Evolutionary conservation across 176 grass and related monocot species (phyloP), one percentile per base, ranked within the genome.

Genomic region (Triticum turgidum): DNA sequence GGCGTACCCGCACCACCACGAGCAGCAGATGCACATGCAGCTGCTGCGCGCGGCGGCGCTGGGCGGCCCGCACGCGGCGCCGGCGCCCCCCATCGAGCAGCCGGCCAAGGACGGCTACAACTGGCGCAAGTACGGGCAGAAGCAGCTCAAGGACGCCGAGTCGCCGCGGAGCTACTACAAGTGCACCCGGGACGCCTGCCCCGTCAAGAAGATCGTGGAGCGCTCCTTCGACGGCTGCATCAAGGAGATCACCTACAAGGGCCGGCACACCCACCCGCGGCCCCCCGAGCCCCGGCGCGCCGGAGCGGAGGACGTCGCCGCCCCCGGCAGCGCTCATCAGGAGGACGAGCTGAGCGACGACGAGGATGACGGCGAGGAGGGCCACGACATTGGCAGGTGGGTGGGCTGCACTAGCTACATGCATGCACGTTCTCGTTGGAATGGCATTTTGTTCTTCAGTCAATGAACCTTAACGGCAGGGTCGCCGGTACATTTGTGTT

Each of bases 61-160:
- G 52, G 63, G 82, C 13, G 44, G 34, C 49, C 81, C 52, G 42
- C 84, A 63, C 1, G 45, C 38, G 61, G 11, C 83, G 63, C 39
- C 83, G 87, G 32, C 78, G 42, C 13, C 61, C 12, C 59, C 65
- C 1, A 80, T 97, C 59, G 94, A 94, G 69, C 92, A 92, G 85
- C 94, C 94, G 71, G 88, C 73, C 20, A 91, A 94, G 39, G 94
- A 94, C 77, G 94, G 94, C 34, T 97, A 94, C 92, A 94, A 90
- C 80, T 94, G 92, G 94, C 80, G 94, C 65, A 97, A 97, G 83
- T 97, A 94, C 32, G 90, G 92, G 81, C 94, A 97, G 85, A 97
- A 97, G 85, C 88, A 97, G 82, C 84, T 97, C 81, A 97, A 97
- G 89, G 88, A 89, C 78, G 86, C 90, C 52, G 91, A 94, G 88